A percentile compares a stretch with the other conserved stretches of the same genome.
These are phyloP conservation scores for Cymbopogon citratus DNA, from an alignment of 176 grass and related monocot species.

Conservation along the genomic window DNA sequence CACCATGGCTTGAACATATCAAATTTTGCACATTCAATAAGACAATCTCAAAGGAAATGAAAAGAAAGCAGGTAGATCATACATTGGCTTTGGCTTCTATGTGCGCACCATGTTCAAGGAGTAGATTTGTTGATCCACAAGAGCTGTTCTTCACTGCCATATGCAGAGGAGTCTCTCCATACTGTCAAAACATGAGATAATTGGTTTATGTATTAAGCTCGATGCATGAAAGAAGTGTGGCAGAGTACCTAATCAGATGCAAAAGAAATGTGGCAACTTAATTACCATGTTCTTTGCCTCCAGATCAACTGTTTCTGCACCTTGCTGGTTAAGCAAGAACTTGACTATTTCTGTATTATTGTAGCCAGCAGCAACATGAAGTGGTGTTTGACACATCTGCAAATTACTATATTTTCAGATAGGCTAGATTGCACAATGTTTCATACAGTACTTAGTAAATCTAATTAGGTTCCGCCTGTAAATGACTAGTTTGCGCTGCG, in stretches of 20 bases:
- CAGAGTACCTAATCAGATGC: constrained; percentile 3
- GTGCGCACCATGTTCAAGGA: constrained; percentile 67
- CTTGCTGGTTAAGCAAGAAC: constrained; percentile 69
- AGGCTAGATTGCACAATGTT: neutral
- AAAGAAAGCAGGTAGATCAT: constrained; percentile 29
- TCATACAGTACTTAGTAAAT: neutral
- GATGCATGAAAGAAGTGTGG: neutral
- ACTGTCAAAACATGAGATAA: constrained; percentile 38
- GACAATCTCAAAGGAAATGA: neutral
- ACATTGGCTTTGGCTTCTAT: constrained; percentile 84
- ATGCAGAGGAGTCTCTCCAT: constrained; percentile 95
- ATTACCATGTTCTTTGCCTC: constrained; percentile 92
- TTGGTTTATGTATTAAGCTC: constrained; percentile 16
- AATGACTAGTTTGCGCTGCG: neutral
- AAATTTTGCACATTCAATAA: neutral
- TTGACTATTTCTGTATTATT: constrained; percentile 67
- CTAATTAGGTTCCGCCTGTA: neutral
- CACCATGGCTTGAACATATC: constrained; percentile 22
- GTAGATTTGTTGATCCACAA: constrained; percentile 63
- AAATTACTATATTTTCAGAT: constrained; percentile 20
- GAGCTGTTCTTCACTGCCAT: constrained; percentile 91
- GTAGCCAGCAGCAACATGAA: constrained; percentile 80
- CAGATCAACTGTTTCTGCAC: constrained; percentile 51
- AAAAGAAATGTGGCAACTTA: constrained; percentile 24
- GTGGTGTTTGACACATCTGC: constrained; percentile 92